Base-by-base conservation (phyloP, 1,284 basidiomycete genomes). In the Austroboletus novae-zelandiae region DNA sequence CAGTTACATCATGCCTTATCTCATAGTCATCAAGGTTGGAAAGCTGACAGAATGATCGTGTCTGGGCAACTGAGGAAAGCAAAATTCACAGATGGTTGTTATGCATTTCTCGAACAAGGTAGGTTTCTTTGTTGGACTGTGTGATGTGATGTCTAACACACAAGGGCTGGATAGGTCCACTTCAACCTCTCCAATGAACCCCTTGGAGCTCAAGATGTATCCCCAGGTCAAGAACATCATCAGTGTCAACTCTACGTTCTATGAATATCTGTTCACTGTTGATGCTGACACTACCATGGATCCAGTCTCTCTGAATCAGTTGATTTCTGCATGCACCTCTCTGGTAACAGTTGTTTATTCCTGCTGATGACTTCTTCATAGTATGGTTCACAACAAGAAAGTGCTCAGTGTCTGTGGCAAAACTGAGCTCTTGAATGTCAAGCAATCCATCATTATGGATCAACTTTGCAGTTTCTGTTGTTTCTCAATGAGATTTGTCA, bases 161-260 rank as follows among this genome's bases (percentile, higher is more conserved):
- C 9, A 10, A 20, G 2, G 18, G 3, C 23, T 9, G 5, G 42
- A 40, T 44, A 95, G 80, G 96, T 98, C 31, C 96, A 99, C 73
- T 99, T 98, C 74, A 93, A 95, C n/a, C 65, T 70, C 91, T 17
- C 89, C 94, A 0, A 99, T 99, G 97, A 94, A 89, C 64, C 97
- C 95, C 0, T 74, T 97, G 55, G 96, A 99, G 72, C 76, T 99
- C 45, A 96, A 99, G 74, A 92, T 99, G 70, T 98, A 95, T 67
- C 97, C 99, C 68, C 96, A 99, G 72, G 96, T 99, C 80, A 93
- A 97, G 80, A 98, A 99, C 66, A 94, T 99, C 48, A 98, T 99
- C 61, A 95, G 96, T 70, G 93, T 99, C 62, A 96, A 99, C 70
- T 96, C 95, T 9, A 88, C 91, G 1, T 98, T 98, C 74, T 99